Evolutionary conservation across 2,329 filamentous ascomycete genomes (phyloP).

Genomic region (Neophaeococcomyces mojaviensis): DNA sequence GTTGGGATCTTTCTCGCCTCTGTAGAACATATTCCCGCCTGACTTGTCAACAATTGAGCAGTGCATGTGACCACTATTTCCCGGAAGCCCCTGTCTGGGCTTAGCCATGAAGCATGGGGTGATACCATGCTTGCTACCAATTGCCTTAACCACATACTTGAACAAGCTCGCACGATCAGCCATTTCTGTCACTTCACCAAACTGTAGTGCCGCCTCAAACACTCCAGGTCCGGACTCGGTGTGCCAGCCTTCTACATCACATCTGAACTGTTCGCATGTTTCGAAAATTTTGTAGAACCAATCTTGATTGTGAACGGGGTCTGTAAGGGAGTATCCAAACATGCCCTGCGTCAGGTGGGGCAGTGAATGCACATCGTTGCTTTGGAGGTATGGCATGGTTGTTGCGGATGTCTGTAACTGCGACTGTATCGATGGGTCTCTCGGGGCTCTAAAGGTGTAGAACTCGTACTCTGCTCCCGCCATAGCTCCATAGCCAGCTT

Average conservation of each 20-base stretch:
- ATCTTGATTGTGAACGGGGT: slow-evolving; percentile 81
- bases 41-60: slow-evolving; percentile 73
- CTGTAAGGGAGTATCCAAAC: slow-evolving; percentile 88
- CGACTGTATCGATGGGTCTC: slow-evolving; percentile 33
- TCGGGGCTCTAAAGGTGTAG: slow-evolving; percentile 75
- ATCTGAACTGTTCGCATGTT: slow-evolving; percentile 67
- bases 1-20: slow-evolving; percentile 62
- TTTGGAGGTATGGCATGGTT: slow-evolving; percentile 64
- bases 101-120: slow-evolving; percentile 99
- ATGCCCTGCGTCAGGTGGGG: slow-evolving; percentile 83
- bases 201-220: slow-evolving; percentile 88
- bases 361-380: slow-evolving; percentile 65
- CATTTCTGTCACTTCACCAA: slow-evolving; percentile 79
- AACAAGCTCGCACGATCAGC: slow-evolving; percentile 87
- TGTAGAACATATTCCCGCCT: slow-evolving; percentile 78
- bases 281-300: slow-evolving; percentile 88
- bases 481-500: slow-evolving; percentile 71
- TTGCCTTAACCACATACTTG: slow-evolving; percentile 89
- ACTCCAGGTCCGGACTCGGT: slow-evolving; percentile 91
- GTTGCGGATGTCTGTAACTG: slow-evolving; percentile 56
- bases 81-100: slow-evolving; percentile 79
- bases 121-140: slow-evolving; percentile 79
- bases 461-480: slow-evolving; percentile 94
- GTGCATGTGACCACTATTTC: slow-evolving; percentile 95
- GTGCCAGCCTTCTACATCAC: slow-evolving; percentile 88